Percentiles rank a stretch among this genome's conserved stretches.
These are phyloP conservation scores for Astrothelium subdiscretum DNA, from an alignment of 495 filamentous ascomycete genomes.

Conservation along the genomic window DNA sequence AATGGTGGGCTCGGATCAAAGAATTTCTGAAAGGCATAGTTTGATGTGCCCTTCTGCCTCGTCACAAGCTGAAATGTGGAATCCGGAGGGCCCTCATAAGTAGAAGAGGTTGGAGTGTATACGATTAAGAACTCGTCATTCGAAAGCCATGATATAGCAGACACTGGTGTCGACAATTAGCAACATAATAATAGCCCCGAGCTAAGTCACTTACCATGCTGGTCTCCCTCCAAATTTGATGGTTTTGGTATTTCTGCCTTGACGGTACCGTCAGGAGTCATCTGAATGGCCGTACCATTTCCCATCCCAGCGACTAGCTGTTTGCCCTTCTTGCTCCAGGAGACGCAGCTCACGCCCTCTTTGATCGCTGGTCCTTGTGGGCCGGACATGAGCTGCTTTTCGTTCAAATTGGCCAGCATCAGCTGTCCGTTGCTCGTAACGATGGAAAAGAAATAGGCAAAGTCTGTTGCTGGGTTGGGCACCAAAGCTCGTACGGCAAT, in stretches of 20 bases:
- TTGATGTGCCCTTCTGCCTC: slow-evolving; percentile 39
- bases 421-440: slow-evolving; percentile 73
- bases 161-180: slow-evolving; percentile 40
- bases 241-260: slow-evolving; percentile 74
- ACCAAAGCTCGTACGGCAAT: slow-evolving; percentile 59
- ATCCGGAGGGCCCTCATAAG: slow-evolving; percentile 26
- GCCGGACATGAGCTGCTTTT: slow-evolving; percentile 46
- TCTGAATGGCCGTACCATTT: slow-evolving; percentile 69
- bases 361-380: slow-evolving; percentile 55
- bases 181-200: not conserved
- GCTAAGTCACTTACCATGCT: slow-evolving; percentile 46
- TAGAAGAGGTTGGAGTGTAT: slow-evolving; percentile 48
- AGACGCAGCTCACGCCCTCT: slow-evolving; percentile 66
- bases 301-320: slow-evolving; percentile 81
- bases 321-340: slow-evolving; percentile 89
- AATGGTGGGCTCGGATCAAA: slow-evolving; percentile 60
- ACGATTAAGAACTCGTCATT: slow-evolving; percentile 73
- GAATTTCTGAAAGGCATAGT: slow-evolving; percentile 59
- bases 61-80: slow-evolving; percentile 68
- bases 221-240: slow-evolving; percentile 49
- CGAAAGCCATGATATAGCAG: slow-evolving; percentile 80
- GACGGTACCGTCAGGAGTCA: slow-evolving; percentile 64
- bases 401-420: slow-evolving; percentile 67
- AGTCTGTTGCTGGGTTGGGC: slow-evolving; percentile 60
- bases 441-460: slow-evolving; percentile 55